phyloP scores from a whole-genome alignment of 345 rosid species.

The Eucalyptus pauciflora region DNA sequence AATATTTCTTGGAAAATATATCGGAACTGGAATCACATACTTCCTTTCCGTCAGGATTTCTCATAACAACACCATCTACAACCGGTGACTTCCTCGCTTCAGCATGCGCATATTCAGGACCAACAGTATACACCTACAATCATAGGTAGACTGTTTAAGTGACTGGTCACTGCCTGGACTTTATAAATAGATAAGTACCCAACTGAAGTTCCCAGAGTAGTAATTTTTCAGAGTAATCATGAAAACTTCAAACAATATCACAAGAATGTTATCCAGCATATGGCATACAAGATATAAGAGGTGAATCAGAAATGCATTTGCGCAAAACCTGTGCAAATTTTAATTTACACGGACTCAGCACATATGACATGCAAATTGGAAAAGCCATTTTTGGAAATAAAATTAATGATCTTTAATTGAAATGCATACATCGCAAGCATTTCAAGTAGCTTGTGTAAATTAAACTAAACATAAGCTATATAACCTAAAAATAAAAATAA shows the following conservation, averaged over 20 bases:
- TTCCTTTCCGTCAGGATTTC: conserved; percentile 96
- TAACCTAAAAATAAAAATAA: background rate
- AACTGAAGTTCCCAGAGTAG: background rate
- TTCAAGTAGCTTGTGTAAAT: background rate
- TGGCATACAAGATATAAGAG: background rate
- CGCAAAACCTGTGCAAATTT: background rate
- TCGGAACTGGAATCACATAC: conserved; percentile 28
- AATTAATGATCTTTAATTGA: background rate
- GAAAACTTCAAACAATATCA: background rate
- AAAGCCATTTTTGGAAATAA: background rate
- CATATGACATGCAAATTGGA: background rate
- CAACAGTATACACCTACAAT: conserved; percentile 91
- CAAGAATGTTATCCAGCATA: background rate
- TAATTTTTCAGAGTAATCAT: background rate
- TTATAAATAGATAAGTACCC: background rate
- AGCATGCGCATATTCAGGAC: conserved; percentile 98
- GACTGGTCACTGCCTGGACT: background rate
- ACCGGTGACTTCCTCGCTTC: conserved; percentile 99
- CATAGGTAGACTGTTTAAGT: conserved; percentile 8
- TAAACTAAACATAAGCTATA: background rate
- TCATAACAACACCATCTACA: conserved; percentile 99
- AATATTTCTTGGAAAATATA: background rate
- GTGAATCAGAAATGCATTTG: background rate
- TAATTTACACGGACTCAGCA: background rate
- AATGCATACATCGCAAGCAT: background rate